Evolutionary conservation across 1,139 yeast species (phyloP), one percentile per base, ranked within the genome.

Genomic region (Debaryomyces nepalensis): DNA sequence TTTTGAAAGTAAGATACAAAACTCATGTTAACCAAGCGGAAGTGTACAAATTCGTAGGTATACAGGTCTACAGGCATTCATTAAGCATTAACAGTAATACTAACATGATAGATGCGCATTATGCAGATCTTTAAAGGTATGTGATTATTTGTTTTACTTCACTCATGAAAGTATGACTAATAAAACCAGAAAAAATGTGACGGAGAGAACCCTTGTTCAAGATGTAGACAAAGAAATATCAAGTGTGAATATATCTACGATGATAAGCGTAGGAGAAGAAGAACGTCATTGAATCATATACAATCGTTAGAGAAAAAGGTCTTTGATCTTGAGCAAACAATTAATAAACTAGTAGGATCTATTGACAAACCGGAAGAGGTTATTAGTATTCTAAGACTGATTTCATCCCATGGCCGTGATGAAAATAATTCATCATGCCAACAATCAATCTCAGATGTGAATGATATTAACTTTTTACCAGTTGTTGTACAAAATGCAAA

Each of bases 301-400:
- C 44, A 46, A 37, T 43, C 44, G 2, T 37, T 47, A n/a, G 49
- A 47, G 33, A 23, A 22, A 21, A 27, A 33, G n/a, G 37, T 39
- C 3, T 40, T 39, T 15, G 15, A 19, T 2, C 33, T 37, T n/a
- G 31, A 46, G 19, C 37, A 42, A 27, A 20, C 22, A 4, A 11
- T 47, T 5, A 43, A 42, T 5, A 18, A 16, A 4, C 18, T 47
- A 18, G 33, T 26, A 15, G 33, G 32, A 3, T 41, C 42, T 26
- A 35, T 45, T 10, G 24, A 42, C 23, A 32, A 44, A 16, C 41
- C 37, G 21, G 43, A 30, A 3, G 33, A 29, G 18, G 21, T 30
- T 9, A 19, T 30, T n/a, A 27, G 23, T 33, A 22, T 27, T 29
- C n/a, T 29, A 39, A 26, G 29, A 22, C 26, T 8, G 15, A 33